Evolutionary conservation across 2,329 filamentous ascomycete genomes (phyloP), one percentile per base, ranked within the genome.

Genomic region (Talaromyces marneffei): DNA sequence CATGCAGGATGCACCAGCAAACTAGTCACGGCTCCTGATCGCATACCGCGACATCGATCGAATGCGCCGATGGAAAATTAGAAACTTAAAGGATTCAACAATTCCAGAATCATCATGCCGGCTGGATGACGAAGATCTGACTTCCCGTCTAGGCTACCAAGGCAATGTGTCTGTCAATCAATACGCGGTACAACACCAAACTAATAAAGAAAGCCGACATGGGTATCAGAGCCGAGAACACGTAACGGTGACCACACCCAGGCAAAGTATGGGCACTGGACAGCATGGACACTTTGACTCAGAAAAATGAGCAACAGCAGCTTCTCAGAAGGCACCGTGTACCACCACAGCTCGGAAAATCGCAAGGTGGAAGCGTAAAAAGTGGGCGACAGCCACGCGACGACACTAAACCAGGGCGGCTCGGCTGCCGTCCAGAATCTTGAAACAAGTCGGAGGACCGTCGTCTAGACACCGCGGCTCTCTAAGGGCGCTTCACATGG

Each of bases 311-410:
- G 44, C 44, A 27, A 16, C 23, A 25, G 23, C 14, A 29, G 7
- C 14, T 27, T 16, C 20, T 10, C n/a, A 23, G 5, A 31, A 25
- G 25, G 46, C 18, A 27, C n/a, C n/a, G n/a, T n/a, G 35, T n/a
- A 40, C n/a, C n/a, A n/a, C n/a, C n/a, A n/a, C 31, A 55, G 20
- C 33, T 20, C 20, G 20, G 35, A 25, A 54, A 27, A 31, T 54
- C 9, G 50, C 10, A 20, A 53, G n/a, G 9, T 53, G 52, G n/a
- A 29, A 37, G 33, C 52, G 52, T 55, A 55, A 55, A 27, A 29
- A 39, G 52, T 55, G 52, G 52, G 52, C 29, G 52, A 29, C 29
- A 55, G 52, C 52, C 52, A 55, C 52, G 52, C 52, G 52, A 55
- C 27, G 29, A 25, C 29, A 35, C 29, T 53, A 53, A 20, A 31